These are phyloP conservation scores for Colletotrichum sp. DNA, from an alignment of 2,329 filamentous ascomycete species.

Conservation along the genomic window DNA sequence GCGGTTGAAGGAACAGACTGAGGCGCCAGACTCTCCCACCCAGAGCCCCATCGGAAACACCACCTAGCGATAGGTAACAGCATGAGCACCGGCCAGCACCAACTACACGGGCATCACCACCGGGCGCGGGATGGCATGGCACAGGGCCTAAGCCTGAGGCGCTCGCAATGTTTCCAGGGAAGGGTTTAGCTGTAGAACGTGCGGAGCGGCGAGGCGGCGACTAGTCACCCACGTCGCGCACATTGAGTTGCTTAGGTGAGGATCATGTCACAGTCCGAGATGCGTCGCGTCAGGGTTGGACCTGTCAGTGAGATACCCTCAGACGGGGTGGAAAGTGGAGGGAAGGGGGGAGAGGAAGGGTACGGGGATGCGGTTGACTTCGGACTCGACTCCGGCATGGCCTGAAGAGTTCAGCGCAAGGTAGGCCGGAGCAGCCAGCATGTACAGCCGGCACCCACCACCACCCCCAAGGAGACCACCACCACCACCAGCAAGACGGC, in stretches of 20 bases:
- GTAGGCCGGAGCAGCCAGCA: background rate
- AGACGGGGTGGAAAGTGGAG: constrained; percentile 21
- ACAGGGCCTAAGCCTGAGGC: constrained; percentile 3
- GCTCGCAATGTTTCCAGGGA: constrained; percentile 18
- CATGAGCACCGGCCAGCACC: background rate
- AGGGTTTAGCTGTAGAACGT: constrained; percentile 15
- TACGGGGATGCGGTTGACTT: constrained; percentile 20
- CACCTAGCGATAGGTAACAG: background rate
- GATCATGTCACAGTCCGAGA: constrained; percentile 16
- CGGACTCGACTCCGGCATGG: constrained; percentile 29
- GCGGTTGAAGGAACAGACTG: background rate
- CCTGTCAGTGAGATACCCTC: constrained; percentile 13
- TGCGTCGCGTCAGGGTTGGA: constrained; percentile 8
- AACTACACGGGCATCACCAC: background rate
- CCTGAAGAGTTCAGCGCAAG: constrained; percentile 10
- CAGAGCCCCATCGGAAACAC: background rate
- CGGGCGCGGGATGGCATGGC: background rate
- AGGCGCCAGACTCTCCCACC: background rate
- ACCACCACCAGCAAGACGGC: background rate
- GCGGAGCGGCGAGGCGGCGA: constrained; percentile 10
- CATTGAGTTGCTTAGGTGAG: constrained; percentile 20
- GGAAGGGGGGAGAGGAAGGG: constrained; percentile 21
- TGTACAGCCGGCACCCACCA: background rate
- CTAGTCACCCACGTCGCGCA: background rate
- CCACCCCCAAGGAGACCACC: background rate